Evolutionary conservation across 805 yeast genomes (phyloP), one percentile per base, ranked within the genome.

Genomic region (Nakazawaea populi): DNA sequence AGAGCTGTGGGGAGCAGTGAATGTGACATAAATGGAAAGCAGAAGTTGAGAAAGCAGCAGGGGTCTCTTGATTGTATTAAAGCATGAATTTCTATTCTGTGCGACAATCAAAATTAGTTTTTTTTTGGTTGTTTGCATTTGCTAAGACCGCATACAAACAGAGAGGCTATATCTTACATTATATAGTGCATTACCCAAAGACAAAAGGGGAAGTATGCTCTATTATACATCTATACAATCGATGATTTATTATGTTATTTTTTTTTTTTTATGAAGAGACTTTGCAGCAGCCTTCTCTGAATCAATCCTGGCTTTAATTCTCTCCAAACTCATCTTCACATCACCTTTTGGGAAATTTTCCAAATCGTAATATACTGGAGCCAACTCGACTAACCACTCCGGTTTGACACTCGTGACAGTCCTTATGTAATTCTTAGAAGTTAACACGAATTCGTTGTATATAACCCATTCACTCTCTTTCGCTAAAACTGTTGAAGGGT

Each of bases 371-470:
- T 86, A 86, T 47, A 73, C 77, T 4, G 92, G 90, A 10, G 91
- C 89, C 52, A 83, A 70, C 63, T 90, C 92, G 46, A 90, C 74
- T 59, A 90, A 76, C 97, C 98, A 87, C 60, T 91, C 97, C 1
- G 97, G 95, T 64, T 83, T 85, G 42, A 94, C 83, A 4, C 85
- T 76, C 24, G 97, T 92, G 12, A 92, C 97, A 0, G 98, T 94
- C 62, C 99, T 79, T 53, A 94, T 89, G 66, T 92, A 94, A 63
- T 92, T 94, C 67, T 91, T 87, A 7, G 95, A 82, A 1, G 99
- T 94, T 56, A 92, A 75, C 37, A 92, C 98, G 71, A 92, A 89
- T 71, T 92, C 99, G 68, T 94, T 89, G 74, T 94, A 94, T 46
- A 94, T 76, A 44, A 94, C 88, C 92, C 96, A 94, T 65, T 92